Conservation (phyloP, 495 filamentous ascomycete species). For the Schizothecium vesticola region DNA sequence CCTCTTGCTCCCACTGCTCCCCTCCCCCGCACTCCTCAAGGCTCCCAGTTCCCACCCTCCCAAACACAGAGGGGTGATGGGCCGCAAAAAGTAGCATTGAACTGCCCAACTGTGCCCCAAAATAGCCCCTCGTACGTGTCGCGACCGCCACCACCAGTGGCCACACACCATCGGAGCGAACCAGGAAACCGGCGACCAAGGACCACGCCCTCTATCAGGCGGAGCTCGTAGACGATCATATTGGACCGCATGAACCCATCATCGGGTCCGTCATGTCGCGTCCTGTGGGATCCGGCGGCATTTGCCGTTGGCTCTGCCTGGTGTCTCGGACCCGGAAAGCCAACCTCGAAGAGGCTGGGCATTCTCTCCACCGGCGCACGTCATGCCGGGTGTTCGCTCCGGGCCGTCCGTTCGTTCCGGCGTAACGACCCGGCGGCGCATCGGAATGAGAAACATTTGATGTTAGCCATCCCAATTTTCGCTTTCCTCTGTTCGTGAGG, state of each 20-base stretch:
- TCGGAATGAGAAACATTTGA: background rate
- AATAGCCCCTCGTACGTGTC: background rate
- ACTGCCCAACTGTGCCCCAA: background rate
- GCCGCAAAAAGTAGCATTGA: background rate
- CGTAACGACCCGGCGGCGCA: background rate
- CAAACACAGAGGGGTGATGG: background rate
- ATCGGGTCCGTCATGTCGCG: background rate
- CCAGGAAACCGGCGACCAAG: background rate
- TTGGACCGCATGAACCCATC: background rate
- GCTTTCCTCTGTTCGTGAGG: background rate
- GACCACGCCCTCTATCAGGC: background rate
- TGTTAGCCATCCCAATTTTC: background rate
- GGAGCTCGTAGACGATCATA: background rate
- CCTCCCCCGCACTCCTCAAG: background rate
- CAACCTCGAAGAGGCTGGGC: background rate
- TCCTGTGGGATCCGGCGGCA: background rate
- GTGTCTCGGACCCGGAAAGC: background rate
- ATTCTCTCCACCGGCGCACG: background rate
- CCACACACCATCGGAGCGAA: background rate
- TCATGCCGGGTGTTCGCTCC: background rate
- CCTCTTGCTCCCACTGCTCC: background rate
- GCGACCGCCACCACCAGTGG: background rate
- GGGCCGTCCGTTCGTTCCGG: background rate
- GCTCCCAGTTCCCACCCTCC: background rate
- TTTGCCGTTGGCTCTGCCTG: background rate